Conservation (phyloP, 768 basidiomycete species). For the Auricularia auricula-judae region DNA sequence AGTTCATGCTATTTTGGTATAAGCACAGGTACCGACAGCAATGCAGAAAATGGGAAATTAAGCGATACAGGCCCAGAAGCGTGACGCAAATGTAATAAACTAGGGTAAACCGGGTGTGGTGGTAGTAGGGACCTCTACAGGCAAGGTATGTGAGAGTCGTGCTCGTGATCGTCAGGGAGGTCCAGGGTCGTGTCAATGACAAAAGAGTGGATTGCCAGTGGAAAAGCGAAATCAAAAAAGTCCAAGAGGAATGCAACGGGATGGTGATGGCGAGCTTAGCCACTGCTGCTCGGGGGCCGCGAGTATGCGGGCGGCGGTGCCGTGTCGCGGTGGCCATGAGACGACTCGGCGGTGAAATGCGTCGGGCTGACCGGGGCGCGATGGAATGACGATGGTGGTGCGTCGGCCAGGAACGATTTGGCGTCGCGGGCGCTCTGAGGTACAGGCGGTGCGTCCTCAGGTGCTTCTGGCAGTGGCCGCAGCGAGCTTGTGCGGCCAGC, state of each 20-base stretch:
- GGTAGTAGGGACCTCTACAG: too few species aligned
- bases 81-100: too few species aligned
- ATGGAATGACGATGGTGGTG: background rate
- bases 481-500: background rate
- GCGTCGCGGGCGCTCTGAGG: background rate
- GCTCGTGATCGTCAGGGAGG: too few species aligned
- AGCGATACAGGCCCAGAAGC: too few species aligned
- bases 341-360: background rate
- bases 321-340: background rate
- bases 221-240: too few species aligned
- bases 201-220: too few species aligned
- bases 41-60: too few species aligned
- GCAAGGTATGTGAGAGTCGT: too few species aligned
- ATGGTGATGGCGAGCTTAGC: background rate
- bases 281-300: background rate
- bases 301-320: background rate
- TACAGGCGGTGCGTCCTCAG: background rate
- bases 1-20: too few species aligned
- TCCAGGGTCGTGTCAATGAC: too few species aligned
- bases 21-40: too few species aligned
- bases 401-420: background rate
- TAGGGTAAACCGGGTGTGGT: too few species aligned
- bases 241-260: background rate
- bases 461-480: background rate
- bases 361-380: background rate